Conservation (phyloP, 768 basidiomycete species). For the Rhizopogon rudus region DNA sequence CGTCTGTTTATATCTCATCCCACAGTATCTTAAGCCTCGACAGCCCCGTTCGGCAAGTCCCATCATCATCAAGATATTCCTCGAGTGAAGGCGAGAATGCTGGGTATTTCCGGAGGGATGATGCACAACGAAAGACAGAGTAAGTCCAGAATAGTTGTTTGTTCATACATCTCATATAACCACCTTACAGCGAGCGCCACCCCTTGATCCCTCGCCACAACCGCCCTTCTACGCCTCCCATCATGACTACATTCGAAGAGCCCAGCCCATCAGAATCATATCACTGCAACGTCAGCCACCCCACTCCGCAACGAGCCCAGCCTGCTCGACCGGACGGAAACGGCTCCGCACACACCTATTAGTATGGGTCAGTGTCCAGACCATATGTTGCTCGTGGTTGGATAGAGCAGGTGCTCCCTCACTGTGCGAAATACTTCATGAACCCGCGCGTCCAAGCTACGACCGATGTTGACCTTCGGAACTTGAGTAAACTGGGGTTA, state of each 20-base stretch:
- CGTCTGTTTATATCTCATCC: not conserved
- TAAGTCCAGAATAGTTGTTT: slow-evolving; percentile 9
- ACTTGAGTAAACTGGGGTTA: slow-evolving; percentile 38
- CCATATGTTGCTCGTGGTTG: slow-evolving; percentile 48
- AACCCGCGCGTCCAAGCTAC: slow-evolving; percentile 57
- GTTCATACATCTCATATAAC: not conserved
- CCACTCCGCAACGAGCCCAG: slow-evolving; percentile 23
- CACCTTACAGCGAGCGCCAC: slow-evolving; percentile 41
- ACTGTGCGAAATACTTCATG: slow-evolving; percentile 64
- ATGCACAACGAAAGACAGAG: slow-evolving; percentile 15
- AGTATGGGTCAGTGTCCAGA: slow-evolving; percentile 20
- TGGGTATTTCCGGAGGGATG: slow-evolving; percentile 6
- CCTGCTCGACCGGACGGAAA: slow-evolving; percentile 20
- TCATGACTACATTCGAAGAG: slow-evolving; percentile 18
- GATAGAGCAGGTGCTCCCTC: slow-evolving; percentile 73
- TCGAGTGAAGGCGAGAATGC: slow-evolving; percentile 12
- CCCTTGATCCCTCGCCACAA: slow-evolving; percentile 38
- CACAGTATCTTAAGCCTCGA: not conserved
- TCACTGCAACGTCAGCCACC: slow-evolving; percentile 19
- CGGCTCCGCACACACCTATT: slow-evolving; percentile 24
- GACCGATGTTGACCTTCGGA: slow-evolving; percentile 69
- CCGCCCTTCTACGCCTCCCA: slow-evolving; percentile 25
- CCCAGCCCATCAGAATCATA: slow-evolving; percentile 19
- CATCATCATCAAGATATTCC: slow-evolving; percentile 10
- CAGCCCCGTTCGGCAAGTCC: slow-evolving; percentile 13